Conservation (phyloP, 2,329 filamentous ascomycete species). For the Pestalotiopsis sp. region DNA sequence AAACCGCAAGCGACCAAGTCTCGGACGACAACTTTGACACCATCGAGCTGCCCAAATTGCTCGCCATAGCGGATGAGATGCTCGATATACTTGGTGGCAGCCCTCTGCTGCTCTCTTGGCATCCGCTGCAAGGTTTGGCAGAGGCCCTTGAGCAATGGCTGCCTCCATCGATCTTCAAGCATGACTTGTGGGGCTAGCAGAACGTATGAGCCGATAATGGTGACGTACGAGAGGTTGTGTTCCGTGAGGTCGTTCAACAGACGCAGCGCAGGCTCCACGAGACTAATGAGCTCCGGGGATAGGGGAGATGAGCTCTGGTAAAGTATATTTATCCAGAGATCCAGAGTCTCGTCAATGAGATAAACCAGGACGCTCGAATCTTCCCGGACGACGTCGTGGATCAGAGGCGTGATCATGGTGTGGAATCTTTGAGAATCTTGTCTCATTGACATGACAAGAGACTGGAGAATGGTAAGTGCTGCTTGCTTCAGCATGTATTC, state of each 20-base stretch:
- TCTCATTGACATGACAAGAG: constrained; percentile 85
- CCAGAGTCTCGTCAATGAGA: constrained; percentile 87
- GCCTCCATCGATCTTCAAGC: constrained; percentile 58
- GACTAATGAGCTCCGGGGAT: constrained; percentile 61
- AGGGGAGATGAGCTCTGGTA: constrained; percentile 66
- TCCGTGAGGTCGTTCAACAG: constrained; percentile 69
- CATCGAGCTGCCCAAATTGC: constrained; percentile 62
- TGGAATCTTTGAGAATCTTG: constrained; percentile 79
- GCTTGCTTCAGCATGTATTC: constrained; percentile 94
- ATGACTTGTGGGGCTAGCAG: constrained; percentile 70
- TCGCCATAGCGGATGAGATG: constrained; percentile 66
- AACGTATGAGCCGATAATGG: constrained; percentile 72
- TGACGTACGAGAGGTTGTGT: constrained; percentile 63
- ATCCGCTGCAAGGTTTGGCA: constrained; percentile 52
- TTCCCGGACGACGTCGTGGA: constrained; percentile 77
- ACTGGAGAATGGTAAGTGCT: constrained; percentile 82
- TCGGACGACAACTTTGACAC: constrained; percentile 64
- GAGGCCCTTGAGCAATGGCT: constrained; percentile 51
- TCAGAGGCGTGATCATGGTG: constrained; percentile 77
- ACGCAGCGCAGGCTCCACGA: constrained; percentile 66
- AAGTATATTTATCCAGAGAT: constrained; percentile 82
- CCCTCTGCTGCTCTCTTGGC: constrained; percentile 58
- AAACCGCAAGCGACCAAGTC: constrained; percentile 69
- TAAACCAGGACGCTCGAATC: constrained; percentile 77
- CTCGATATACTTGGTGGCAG: constrained; percentile 65